phyloP scores from a whole-genome alignment of 805 yeast species.

The Nakazawaea holstii region DNA sequence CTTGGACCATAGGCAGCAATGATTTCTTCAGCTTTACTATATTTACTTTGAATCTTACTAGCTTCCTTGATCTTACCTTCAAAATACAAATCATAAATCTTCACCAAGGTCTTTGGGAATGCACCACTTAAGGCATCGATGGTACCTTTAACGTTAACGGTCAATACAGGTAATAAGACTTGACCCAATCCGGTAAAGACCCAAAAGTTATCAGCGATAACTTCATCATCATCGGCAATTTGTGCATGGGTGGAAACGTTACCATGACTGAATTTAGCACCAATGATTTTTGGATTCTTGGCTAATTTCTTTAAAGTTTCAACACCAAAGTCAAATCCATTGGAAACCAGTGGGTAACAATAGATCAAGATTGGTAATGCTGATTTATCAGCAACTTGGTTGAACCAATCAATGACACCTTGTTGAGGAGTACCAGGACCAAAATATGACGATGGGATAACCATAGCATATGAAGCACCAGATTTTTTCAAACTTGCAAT shows the following conservation, averaged over 20 bases:
- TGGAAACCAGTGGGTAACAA: slow-evolving; percentile 47
- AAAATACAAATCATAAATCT: slow-evolving; percentile 31
- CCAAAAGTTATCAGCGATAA: slow-evolving; percentile 33
- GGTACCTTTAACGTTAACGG: slow-evolving; percentile 44
- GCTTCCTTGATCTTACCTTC: slow-evolving; percentile 38
- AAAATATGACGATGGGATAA: slow-evolving; percentile 43
- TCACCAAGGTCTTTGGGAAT: slow-evolving; percentile 43
- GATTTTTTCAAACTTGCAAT: slow-evolving; percentile 28
- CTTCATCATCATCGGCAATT: slow-evolving; percentile 36
- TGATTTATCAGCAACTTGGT: slow-evolving; percentile 36
- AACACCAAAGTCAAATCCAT: slow-evolving; percentile 31
- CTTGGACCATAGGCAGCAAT: slow-evolving; percentile 38
- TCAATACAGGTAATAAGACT: slow-evolving; percentile 39
- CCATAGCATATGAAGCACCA: slow-evolving; percentile 34
- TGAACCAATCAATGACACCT: slow-evolving; percentile 41
- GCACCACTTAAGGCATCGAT: slow-evolving; percentile 50
- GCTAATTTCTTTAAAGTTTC: slow-evolving; percentile 35
- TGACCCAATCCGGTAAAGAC: slow-evolving; percentile 49
- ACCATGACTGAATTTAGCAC: slow-evolving; percentile 47
- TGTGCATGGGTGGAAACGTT: slow-evolving; percentile 42
- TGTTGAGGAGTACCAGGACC: slow-evolving; percentile 39
- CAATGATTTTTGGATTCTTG: slow-evolving; percentile 42
- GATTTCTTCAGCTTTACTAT: slow-evolving; percentile 41
- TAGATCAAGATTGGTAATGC: slow-evolving; percentile 39
- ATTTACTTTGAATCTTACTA: slow-evolving; percentile 33